These are phyloP conservation scores for Leptographium galeiforme DNA, from an alignment of 2,329 filamentous ascomycete genomes.

Conservation along the genomic window DNA sequence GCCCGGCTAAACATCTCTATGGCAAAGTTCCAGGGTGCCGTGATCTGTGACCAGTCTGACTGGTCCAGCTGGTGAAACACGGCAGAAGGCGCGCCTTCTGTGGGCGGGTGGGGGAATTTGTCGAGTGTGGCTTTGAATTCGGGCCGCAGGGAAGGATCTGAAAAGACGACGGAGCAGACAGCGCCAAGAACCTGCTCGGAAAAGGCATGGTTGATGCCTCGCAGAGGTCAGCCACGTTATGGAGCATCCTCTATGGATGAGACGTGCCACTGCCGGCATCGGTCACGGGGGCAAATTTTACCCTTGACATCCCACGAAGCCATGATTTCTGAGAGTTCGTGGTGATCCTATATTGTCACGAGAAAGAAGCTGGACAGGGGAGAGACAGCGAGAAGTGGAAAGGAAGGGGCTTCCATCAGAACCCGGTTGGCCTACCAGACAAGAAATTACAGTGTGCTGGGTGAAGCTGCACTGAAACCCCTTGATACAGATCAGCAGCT, in stretches of 20 bases:
- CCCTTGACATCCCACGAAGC: slow-evolving; percentile 4
- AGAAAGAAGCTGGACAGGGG: too few species aligned
- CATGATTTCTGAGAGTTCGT: background rate
- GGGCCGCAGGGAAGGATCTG: slow-evolving; percentile 20
- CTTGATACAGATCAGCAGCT: too few species aligned
- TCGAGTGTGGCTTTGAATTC: slow-evolving; percentile 21
- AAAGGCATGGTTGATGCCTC: slow-evolving; percentile 25
- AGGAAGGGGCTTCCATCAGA: too few species aligned
- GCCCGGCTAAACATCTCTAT: slow-evolving; percentile 7
- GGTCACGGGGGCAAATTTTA: slow-evolving; percentile 20
- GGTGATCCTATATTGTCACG: too few species aligned
- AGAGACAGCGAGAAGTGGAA: too few species aligned
- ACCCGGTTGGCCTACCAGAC: too few species aligned
- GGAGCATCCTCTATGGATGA: background rate
- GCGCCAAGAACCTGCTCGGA: slow-evolving; percentile 19
- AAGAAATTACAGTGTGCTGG: too few species aligned
- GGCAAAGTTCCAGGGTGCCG: slow-evolving; percentile 11
- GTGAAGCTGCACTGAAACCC: too few species aligned
- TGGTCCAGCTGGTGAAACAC: slow-evolving; percentile 24
- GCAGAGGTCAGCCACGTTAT: background rate
- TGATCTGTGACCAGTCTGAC: slow-evolving; percentile 21
- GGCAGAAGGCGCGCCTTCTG: slow-evolving; percentile 8
- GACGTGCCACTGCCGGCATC: slow-evolving; percentile 17
- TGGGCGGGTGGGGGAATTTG: slow-evolving; percentile 13
- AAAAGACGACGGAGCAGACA: slow-evolving; percentile 24